Evolutionary conservation across 2,329 filamentous ascomycete species (phyloP), one percentile per base, ranked within the genome.

Genomic region (Clarireedia homoeocarpa): DNA sequence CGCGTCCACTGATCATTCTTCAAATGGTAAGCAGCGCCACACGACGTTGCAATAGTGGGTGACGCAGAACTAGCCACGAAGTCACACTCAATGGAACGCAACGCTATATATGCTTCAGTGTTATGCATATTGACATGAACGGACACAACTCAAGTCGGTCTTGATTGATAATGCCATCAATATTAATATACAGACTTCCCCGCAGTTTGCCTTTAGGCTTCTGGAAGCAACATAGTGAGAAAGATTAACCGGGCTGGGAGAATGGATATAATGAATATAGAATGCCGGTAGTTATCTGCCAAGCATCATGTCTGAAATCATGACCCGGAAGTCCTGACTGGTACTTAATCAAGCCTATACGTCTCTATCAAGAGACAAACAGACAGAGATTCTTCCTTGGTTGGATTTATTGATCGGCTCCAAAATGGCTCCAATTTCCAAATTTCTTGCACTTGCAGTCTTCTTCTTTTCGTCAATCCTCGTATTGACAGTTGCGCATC

Each of bases 401-500:
- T 12, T 30, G 27, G 27, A 30, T 10, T 30, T 30, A 10, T 10
- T 34, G 30, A 34, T 34, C 30, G 30, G 10, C 10, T 34, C 17
- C 6, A 53, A n/a, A 40, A 60, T 60, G 58, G 42, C 55, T 40
- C 36, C 39, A 24, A n/a, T 56, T 42, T 58, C 58, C 12, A 56
- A 30, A 30, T n/a, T 58, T 49, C 50, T 58, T 26, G 58, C 53
- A 38, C 36, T 58, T 44, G 50, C 56, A 36, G 52, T 48, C 14
- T 26, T 61, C 15, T 57, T 42, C 48, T n/a, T 57, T 27, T 58
- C 56, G 23, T 53, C 48, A 42, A 20, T 42, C n/a, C 20, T 42
- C 39, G 39, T 42, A 12, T 40, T 48, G 20, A 42, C 45, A 24
- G 10, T 24, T 42, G 64, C 58, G 30, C 66, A 73, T 55, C 56